These are phyloP conservation scores for Plenodomus biglobosus DNA, from an alignment of 2,329 filamentous ascomycete genomes.

Conservation along the genomic window DNA sequence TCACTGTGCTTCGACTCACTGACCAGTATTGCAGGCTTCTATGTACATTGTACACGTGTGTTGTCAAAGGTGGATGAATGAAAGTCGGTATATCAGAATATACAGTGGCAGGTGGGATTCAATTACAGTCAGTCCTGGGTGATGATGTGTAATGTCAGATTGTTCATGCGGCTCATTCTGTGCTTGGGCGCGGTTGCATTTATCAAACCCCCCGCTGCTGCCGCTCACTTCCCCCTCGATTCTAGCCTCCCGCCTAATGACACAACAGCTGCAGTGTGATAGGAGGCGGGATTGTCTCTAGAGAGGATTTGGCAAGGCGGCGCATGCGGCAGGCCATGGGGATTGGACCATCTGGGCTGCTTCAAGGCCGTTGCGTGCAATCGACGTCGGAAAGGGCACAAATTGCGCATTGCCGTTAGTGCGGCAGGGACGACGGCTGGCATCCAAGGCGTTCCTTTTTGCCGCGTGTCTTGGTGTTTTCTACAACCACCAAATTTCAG, in stretches of 20 bases:
- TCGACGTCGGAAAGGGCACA: slow-evolving; percentile 27
- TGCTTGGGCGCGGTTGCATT: not conserved
- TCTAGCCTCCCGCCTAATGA: not conserved
- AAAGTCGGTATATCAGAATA: too few relatives aligned
- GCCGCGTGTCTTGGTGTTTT: slow-evolving; percentile 21
- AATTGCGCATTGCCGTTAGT: slow-evolving; percentile 29
- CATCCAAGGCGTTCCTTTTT: slow-evolving; percentile 23
- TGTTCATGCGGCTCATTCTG: not conserved
- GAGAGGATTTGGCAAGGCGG: slow-evolving; percentile 15
- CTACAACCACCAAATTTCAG: slow-evolving; percentile 24
- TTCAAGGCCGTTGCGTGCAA: slow-evolving; percentile 14
- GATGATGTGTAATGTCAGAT: too few relatives aligned
- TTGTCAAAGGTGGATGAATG: too few relatives aligned
- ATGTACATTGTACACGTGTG: too few relatives aligned
- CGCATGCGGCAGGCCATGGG: slow-evolving; percentile 8
- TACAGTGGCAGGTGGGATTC: too few relatives aligned
- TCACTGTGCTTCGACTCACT: not conserved
- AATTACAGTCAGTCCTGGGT: too few relatives aligned
- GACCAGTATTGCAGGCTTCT: too few relatives aligned
- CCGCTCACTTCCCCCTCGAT: not conserved
- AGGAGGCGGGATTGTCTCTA: slow-evolving; percentile 11
- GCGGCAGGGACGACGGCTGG: slow-evolving; percentile 21
- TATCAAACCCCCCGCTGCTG: not conserved
- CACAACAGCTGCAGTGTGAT: slow-evolving; percentile 2
- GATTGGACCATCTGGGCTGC: slow-evolving; percentile 10